phyloP scores from a whole-genome alignment of 768 basidiomycete genomes.

The Kwoniella heveanensis region DNA sequence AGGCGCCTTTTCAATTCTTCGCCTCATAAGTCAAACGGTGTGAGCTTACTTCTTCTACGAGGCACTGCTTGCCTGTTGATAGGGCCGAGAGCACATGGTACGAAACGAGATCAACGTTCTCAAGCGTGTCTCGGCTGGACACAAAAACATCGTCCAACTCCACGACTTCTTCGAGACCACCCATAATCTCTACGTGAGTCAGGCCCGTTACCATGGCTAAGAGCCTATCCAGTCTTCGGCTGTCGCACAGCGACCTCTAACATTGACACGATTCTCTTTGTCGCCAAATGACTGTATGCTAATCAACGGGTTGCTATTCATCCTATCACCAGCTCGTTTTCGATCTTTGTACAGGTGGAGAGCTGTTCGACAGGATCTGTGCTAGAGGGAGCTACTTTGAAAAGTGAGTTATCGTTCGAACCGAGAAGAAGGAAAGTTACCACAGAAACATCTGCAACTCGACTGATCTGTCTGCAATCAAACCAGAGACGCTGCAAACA shows the following conservation, averaged over 20 bases:
- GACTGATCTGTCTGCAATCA: not conserved
- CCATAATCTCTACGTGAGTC: conserved; percentile 68
- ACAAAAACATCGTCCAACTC: conserved; percentile 86
- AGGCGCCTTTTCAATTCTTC: no score
- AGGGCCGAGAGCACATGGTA: conserved; percentile 97
- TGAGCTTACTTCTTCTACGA: not conserved
- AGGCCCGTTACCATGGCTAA: no score
- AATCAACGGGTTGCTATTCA: no score
- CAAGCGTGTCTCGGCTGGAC: conserved; percentile 87
- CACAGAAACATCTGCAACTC: no score
- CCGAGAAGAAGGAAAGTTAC: no score
- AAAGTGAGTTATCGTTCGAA: conserved; percentile 62
- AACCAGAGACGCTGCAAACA: conserved; percentile 84
- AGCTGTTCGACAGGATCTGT: conserved; percentile 98
- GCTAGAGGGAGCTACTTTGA: conserved; percentile 97
- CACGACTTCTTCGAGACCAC: conserved; percentile 97
- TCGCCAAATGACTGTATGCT: no score
- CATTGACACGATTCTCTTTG: no score
- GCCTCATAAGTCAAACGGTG: no score
- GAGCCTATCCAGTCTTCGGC: conserved; percentile 8
- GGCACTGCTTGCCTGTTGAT: conserved; percentile 51
- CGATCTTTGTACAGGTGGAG: conserved; percentile 95
- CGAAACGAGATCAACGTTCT: conserved; percentile 95
- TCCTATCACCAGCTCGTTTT: conserved; percentile 95
- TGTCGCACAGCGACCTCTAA: no score